These are phyloP conservation scores for Saccharomycopsis fibuligera DNA, from an alignment of 805 yeast species.

Conservation along the genomic window DNA sequence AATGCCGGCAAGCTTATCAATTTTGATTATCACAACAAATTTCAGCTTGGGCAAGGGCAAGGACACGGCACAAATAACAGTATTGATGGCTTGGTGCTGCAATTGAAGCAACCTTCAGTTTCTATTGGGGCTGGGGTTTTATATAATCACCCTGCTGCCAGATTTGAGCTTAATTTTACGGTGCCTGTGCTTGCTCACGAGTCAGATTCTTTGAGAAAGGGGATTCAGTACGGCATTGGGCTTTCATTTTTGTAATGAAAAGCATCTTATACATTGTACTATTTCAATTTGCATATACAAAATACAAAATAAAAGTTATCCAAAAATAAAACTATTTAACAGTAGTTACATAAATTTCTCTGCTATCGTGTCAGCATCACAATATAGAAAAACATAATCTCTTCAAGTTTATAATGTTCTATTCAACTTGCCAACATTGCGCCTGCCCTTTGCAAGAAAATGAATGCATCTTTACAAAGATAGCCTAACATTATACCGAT, in stretches of 20 bases:
- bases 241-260: slow-evolving; percentile 42
- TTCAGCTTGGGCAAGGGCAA: slow-evolving; percentile 2
- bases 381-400: too few species aligned
- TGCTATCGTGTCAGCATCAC: too few species aligned
- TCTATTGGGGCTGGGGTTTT: slow-evolving; percentile 56
- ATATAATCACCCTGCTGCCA: slow-evolving; percentile 57
- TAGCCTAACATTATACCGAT: too few species aligned
- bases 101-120: slow-evolving; percentile 37
- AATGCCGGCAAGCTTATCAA: slow-evolving; percentile 57
- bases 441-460: too few species aligned
- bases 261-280: not conserved
- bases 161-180: slow-evolving; percentile 60
- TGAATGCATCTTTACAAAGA: too few species aligned
- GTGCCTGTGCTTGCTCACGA: slow-evolving; percentile 50
- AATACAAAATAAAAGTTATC: too few species aligned
- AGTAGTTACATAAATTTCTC: too few species aligned
- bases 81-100: slow-evolving; percentile 16
- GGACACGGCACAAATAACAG: slow-evolving; percentile 21
- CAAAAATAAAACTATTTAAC: too few species aligned
- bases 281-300: not conserved
- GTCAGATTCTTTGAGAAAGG: slow-evolving; percentile 50
- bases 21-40: too few species aligned
- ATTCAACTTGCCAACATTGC: too few species aligned
- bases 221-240: slow-evolving; percentile 63
- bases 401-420: too few species aligned